Base-by-base conservation (phyloP, 768 basidiomycete genomes). In the Lactarius evosmus region DNA sequence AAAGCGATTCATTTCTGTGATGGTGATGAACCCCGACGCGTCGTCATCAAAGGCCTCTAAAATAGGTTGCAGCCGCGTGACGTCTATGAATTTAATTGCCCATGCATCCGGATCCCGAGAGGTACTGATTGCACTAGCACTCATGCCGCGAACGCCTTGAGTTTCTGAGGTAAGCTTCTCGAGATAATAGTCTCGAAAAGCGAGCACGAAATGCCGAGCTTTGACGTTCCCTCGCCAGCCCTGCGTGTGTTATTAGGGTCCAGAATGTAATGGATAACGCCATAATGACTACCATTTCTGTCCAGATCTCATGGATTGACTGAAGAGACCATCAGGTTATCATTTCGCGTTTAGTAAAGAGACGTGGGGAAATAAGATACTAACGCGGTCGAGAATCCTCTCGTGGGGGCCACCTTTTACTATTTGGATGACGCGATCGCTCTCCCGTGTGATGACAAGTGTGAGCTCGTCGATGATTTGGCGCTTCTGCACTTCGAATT, bases 41-140 rank as follows among this genome's bases (percentile, higher is more conserved):
- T 77, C 74, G 32, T 74, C 71, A 59, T 77, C 75, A 51, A 76
- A 69, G 14, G 74, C 74, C 54, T 76, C 76, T 55, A 69, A 52
- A 19, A 74, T 72, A 2, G 67, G 61, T 52, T 70, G 70, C 9
- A 73, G 34, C 22, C 67, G 65, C 6, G 61, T 66, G 7, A 70
- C 55, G 49, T 62, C 66, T 53, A 75, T 40, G 36, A 50, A 50
- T 32, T 67, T 65, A 14, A 75, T 56, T 9, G 72, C 71, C 74
- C 74, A 76, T 4, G 66, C 61, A 59, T 74, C 71, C 17, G 69
- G 67, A 17, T 63, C 16, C 5, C n/a, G 27, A 2, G 51, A 27
- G 46, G 0, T 7, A 44, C 25, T 22, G 11, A 34, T 3, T 38
- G 17, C 14, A 25, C 14, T 8, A 4, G 14, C 12, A 19, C 55